phyloP scores from a whole-genome alignment of 176 grass and related monocot species.

The Hordeum vulgare region MorexV3_pseudomolecules_assembly NC_058519.1:37072233-37072732 shows the following conservation, averaged over 20 bases:
- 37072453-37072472: constrained; percentile 40
- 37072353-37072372: constrained; percentile 26
- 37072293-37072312: constrained; percentile 52
- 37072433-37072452: constrained; percentile 24
- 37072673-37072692: constrained; percentile 51
- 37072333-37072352: constrained; percentile 50
- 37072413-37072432: constrained; percentile 22
- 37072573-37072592: constrained; percentile 32
- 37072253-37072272: constrained; percentile 93
- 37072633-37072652: constrained; percentile 55
- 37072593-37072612: constrained; percentile 43
- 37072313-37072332: constrained; percentile 78
- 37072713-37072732: constrained; percentile 68
- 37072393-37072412: constrained; percentile 36
- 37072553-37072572: constrained; percentile 55
- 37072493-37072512: constrained; percentile 58
- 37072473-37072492: constrained; percentile 80
- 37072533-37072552: constrained; percentile 43
- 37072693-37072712: constrained; percentile 37
- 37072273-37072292: constrained; percentile 68
- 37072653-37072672: constrained; percentile 60
- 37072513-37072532: constrained; percentile 9
- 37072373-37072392: constrained; percentile 22
- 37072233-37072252: constrained; percentile 92
- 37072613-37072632: constrained; percentile 42